phyloP scores from a whole-genome alignment of 148 eudicot genomes.

The Chenopodium suecicum region DNA sequence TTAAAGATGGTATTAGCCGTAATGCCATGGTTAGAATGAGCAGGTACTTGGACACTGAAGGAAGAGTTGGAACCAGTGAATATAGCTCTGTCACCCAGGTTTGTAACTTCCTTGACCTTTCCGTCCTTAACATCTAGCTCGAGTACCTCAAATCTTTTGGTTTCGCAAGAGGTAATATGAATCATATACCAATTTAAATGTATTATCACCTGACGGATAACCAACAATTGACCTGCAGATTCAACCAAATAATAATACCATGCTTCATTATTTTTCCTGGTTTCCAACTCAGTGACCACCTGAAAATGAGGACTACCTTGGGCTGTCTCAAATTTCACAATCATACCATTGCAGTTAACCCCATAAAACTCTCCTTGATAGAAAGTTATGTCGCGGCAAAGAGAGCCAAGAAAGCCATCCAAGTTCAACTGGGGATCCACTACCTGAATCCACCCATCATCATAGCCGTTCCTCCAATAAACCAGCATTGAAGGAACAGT shows the following conservation, averaged over 20 bases:
- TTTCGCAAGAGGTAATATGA: background rate
- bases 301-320: background rate
- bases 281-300: background rate
- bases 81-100: background rate
- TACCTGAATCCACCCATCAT: background rate
- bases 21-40: background rate
- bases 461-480: background rate
- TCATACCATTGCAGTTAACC: background rate
- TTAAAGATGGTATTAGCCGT: background rate
- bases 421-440: background rate
- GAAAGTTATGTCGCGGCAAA: background rate
- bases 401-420: background rate
- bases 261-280: background rate
- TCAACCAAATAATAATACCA: slow-evolving; percentile 2
- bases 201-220: background rate
- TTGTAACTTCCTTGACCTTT: background rate
- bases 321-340: background rate
- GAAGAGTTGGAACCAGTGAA: background rate
- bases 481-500: background rate
- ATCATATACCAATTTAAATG: no score
- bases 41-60: background rate
- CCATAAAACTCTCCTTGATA: background rate
- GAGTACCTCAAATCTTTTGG: background rate
- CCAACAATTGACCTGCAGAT: background rate
- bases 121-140: slow-evolving; percentile 7